These are phyloP conservation scores for Scutellaria barbata DNA, from an alignment of 257 asterid species.

Conservation along the genomic window DNA sequence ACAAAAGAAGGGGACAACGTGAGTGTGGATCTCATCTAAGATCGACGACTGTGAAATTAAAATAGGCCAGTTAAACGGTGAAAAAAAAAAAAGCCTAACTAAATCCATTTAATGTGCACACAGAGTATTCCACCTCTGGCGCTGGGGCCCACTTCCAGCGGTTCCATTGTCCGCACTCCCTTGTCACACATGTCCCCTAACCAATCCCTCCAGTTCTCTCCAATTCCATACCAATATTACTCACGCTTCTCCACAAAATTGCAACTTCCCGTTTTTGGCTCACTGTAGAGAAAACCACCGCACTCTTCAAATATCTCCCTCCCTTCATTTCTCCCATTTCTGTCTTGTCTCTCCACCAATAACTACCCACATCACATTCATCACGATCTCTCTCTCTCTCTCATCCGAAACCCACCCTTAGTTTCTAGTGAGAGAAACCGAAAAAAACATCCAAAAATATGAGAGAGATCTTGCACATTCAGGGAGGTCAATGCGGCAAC, in stretches of 20 bases:
- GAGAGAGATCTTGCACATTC: constrained; percentile 89
- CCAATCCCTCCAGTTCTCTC: constrained; percentile 39
- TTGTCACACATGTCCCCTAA: constrained; percentile 12
- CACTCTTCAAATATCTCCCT: constrained; percentile 46
- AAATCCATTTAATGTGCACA: constrained; percentile 16
- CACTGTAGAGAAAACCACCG: constrained; percentile 42
- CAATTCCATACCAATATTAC: constrained; percentile 21
- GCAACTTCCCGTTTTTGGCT: constrained; percentile 17
- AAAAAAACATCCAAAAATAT: constrained; percentile 27
- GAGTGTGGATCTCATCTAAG: not conserved
- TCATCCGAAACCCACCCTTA: constrained; percentile 10
- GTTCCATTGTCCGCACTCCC: constrained; percentile 38
- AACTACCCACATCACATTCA: constrained; percentile 34
- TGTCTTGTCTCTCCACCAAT: not conserved
- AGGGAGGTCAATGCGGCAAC: constrained; percentile 96
- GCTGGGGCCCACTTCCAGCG: constrained; percentile 45
- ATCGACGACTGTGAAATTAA: not conserved
- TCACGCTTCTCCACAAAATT: not conserved
- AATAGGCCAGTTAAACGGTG: not conserved
- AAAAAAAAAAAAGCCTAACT: not conserved
- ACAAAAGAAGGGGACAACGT: not conserved
- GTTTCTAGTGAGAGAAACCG: not conserved
- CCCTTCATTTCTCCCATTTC: constrained; percentile 27
- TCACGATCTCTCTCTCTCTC: constrained; percentile 1
- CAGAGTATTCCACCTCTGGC: constrained; percentile 26